Evolutionary conservation across 371 early-diverging fungal species (phyloP), one percentile per base, ranked within the genome.

Genomic region (Nematocida sp.): DNA sequence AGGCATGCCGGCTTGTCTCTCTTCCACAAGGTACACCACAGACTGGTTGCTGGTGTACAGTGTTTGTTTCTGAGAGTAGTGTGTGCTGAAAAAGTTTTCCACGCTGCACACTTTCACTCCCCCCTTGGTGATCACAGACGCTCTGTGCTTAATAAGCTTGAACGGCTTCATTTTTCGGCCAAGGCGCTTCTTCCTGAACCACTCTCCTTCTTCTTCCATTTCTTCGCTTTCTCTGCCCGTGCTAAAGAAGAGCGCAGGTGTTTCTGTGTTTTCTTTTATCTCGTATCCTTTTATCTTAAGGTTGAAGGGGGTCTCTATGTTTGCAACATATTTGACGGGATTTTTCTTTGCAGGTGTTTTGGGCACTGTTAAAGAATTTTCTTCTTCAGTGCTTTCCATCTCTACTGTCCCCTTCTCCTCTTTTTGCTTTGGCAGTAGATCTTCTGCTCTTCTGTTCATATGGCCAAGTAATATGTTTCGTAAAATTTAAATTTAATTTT

Each of bases 251-350:
- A 31, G 27, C 31, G 19, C 25, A n/a, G n/a, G n/a, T 5, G 21
- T 25, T 7, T 45, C 40, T 7, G 2, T 29, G 17, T 19, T 13
- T 25, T 67, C 38, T 7, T 57, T 53, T 19, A 36, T 57, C 17
- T 36, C 17, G 40, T 56, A 48, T 0, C 29, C 41, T 17, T 57
- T 19, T 13, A 32, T 25, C 19, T 55, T 19, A 21, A 70, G 13
- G 37, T 70, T 70, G 46, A 70, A 70, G 0, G 74, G 74, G 0
- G 74, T 70, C 7, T 57, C 74, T 49, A 70, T 52, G 37, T 70
- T 70, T 13, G 37, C 27, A 13, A 70, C 32, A 34, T 70, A 31
- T 29, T 57, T 57, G 23, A 70, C 17, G 27, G 56, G 56, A 31
- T 70, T 17, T 53, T 70, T 70, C 34, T 70, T 70, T 37, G 45